phyloP scores from a whole-genome alignment of 2,329 filamentous ascomycete genomes.

The Colletotrichum sp. region DNA sequence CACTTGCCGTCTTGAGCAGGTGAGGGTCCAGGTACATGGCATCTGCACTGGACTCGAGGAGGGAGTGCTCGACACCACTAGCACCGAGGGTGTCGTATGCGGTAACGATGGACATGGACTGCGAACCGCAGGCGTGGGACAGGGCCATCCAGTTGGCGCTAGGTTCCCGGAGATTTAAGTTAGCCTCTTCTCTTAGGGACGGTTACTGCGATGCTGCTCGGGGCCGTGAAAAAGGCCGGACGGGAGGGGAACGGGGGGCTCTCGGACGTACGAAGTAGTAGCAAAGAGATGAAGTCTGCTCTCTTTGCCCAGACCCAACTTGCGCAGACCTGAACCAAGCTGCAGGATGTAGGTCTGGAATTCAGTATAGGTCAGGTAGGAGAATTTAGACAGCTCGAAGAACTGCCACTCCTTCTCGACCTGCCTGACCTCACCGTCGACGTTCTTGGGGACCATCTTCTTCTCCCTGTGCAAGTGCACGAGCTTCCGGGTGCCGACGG shows the following conservation, averaged over 20 bases:
- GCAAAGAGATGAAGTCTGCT: slow-evolving; percentile 75
- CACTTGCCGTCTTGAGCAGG: slow-evolving; percentile 66
- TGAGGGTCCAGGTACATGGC: slow-evolving; percentile 89
- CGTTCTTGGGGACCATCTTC: slow-evolving; percentile 88
- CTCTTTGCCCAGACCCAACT: slow-evolving; percentile 53
- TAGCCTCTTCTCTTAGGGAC: neutral
- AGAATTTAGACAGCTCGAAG: slow-evolving; percentile 82
- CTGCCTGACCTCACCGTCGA: slow-evolving; percentile 79
- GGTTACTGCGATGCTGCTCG: neutral
- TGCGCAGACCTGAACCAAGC: slow-evolving; percentile 75
- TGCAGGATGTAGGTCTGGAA: slow-evolving; percentile 74
- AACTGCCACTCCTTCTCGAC: slow-evolving; percentile 92
- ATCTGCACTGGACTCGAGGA: slow-evolving; percentile 79
- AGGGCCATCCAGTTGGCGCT: slow-evolving; percentile 85
- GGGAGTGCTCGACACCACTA: slow-evolving; percentile 83
- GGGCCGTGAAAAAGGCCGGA: neutral
- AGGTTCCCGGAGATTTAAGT: slow-evolving; percentile 12
- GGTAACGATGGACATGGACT: slow-evolving; percentile 91
- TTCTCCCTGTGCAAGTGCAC: slow-evolving; percentile 81
- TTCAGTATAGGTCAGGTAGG: slow-evolving; percentile 79
- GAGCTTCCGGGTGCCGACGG: slow-evolving; percentile 74
- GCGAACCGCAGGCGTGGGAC: slow-evolving; percentile 78
- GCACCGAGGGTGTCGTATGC: slow-evolving; percentile 93
- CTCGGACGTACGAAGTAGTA: slow-evolving; percentile 69
- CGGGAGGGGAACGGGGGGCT: neutral